A percentile compares a stretch with the other conserved stretches of the same genome.
phyloP scores from a whole-genome alignment of 1,139 yeast species.

The Candida frijolesensis region DNA sequence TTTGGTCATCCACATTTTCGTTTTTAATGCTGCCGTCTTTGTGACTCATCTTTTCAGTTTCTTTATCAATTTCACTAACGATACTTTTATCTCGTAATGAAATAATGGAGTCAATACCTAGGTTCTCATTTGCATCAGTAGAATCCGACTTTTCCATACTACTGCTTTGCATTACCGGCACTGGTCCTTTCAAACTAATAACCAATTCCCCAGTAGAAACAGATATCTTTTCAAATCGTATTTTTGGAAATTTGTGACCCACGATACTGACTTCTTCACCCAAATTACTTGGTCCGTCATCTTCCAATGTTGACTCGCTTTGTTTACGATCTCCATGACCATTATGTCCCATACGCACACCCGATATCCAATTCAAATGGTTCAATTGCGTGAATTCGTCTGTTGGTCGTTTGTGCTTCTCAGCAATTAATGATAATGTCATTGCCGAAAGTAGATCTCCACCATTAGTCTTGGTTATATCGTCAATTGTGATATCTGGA shows the following conservation, averaged over 20 bases:
- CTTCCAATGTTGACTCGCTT: slow-evolving; percentile 22
- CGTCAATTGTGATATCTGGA: slow-evolving; percentile 41
- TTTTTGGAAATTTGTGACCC: slow-evolving; percentile 87
- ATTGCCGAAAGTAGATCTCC: slow-evolving; percentile 43
- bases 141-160: slow-evolving; percentile 4
- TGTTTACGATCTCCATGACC: slow-evolving; percentile 34
- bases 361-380: slow-evolving; percentile 92
- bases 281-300: slow-evolving; percentile 63
- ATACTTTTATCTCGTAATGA: slow-evolving; percentile 11
- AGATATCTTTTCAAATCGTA: slow-evolving; percentile 82
- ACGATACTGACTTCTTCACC: slow-evolving; percentile 92
- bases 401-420: slow-evolving; percentile 28
- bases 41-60: slow-evolving; percentile 6
- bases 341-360: slow-evolving; percentile 74
- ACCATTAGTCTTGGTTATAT: slow-evolving; percentile 30
- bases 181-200: slow-evolving; percentile 78
- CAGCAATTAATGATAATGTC: slow-evolving; percentile 36
- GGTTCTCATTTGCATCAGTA: slow-evolving; percentile 4
- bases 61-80: slow-evolving; percentile 12
- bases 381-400: slow-evolving; percentile 44
- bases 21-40: slow-evolving; percentile 8
- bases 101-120: slow-evolving; percentile 4
- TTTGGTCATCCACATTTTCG: slow-evolving; percentile 12
- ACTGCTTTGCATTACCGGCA: slow-evolving; percentile 31
- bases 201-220: slow-evolving; percentile 83